phyloP scores from a whole-genome alignment of 1,139 yeast species.

The Eremothecium sinecaudum region DNA sequence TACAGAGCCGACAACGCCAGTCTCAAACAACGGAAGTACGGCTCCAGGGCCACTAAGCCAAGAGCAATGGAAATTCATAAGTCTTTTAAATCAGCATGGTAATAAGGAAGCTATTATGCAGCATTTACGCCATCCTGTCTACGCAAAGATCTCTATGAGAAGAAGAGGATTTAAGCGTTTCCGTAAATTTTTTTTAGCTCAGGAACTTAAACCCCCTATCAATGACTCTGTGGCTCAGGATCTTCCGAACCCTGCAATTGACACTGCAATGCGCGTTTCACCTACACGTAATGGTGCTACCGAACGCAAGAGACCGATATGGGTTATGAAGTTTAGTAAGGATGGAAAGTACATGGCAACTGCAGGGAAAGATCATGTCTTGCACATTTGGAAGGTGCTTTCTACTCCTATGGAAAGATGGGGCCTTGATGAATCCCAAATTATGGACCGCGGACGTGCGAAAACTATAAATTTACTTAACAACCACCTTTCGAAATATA shows the following conservation, averaged over 20 bases:
- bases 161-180: constrained; percentile 39
- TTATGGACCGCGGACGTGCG: constrained; percentile 6
- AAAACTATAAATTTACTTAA: constrained; percentile 9
- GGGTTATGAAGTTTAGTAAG: constrained; percentile 61
- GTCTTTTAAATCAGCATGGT: constrained; percentile 16
- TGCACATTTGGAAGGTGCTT: constrained; percentile 73
- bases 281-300: constrained; percentile 2
- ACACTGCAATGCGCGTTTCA: background rate
- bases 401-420: constrained; percentile 56
- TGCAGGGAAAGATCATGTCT: constrained; percentile 64
- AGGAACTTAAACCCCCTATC: constrained; percentile 41
- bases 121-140: constrained; percentile 42
- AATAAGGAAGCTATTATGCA: constrained; percentile 30
- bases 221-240: constrained; percentile 7
- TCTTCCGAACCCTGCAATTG: constrained; percentile 6
- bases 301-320: constrained; percentile 41
- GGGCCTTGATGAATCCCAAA: constrained; percentile 29
- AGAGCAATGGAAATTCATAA: constrained; percentile 10
- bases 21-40: no score
- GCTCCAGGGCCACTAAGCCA: background rate
- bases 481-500: constrained; percentile 5
- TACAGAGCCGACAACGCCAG: no score
- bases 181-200: constrained; percentile 65
- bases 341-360: constrained; percentile 81
- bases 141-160: constrained; percentile 41